Evolutionary conservation across 1,284 basidiomycete genomes (phyloP), one percentile per base, ranked within the genome.

Genomic region (Pyrrhoderma noxium): DNA sequence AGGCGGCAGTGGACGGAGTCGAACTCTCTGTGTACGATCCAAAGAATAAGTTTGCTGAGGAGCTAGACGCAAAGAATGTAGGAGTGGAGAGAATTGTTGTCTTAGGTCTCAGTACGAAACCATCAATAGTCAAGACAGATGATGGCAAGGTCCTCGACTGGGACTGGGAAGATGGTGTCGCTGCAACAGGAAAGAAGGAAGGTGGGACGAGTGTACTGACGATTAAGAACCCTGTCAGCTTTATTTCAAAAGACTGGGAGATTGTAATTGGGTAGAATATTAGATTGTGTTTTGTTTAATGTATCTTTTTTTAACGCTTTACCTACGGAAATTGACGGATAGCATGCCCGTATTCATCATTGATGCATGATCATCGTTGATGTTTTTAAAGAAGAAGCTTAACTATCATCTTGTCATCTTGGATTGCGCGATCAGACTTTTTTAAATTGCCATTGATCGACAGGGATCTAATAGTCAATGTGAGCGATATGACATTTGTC

Each of bases 21-120:
- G 69, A 66, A 51, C 65, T 80, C 50, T 62, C 64, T 23, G 64
- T 59, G n/a, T 83, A 79, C 59, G 63, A 70, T 61, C 70, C 71
- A 49, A 60, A 62, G 8, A 95, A 95, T 62, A 70, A 65, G 9
- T 96, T 81, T 68, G 86, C 85, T 42, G 70, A 75, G 67, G n/a
- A 16, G n/a, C n/a, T 40, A 16, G 76, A 66, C 56, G 73, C 94
- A 34, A 70, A 62, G 47, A 70, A 75, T 27, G 90, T 96, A 51
- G 71, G 81, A 45, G 80, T 96, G 16, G 91, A 94, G 68, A 81
- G 82, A 64, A 66, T 97, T 31, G 74, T 92, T 35, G 70, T 97
- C 2, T 68, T 93, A 8, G 93, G 93, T 1, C 66, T 93, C 51
- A 64, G 67, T n/a, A 61, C 57, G 41, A 80, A 76, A 63, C 90